Evolutionary conservation across 1,284 basidiomycete species (phyloP), one percentile per base, ranked within the genome.

Genomic region (Papiliotrema nemorosa): DNA sequence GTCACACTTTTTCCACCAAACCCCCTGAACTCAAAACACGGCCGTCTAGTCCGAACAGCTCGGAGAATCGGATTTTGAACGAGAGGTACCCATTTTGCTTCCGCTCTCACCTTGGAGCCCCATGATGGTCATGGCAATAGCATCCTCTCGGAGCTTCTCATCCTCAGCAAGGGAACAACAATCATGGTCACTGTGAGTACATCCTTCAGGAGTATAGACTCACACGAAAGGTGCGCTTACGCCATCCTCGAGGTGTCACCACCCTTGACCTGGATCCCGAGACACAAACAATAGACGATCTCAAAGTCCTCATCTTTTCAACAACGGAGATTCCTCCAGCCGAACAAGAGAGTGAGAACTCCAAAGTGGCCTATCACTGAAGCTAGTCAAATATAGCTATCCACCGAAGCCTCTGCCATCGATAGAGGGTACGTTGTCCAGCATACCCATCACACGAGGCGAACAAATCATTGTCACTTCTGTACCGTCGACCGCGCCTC

Each of bases 391-490:
- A 74, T 80, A 81, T 25, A 88, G 90, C 36, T 92, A 92, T 71
- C 90, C 90, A 1, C 89, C 89, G 0, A 81, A 80, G 44, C 63
- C 81, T 1, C 78, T 92, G 34, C 84, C 84, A 3, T 75, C 86
- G n/a, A 82, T 84, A 3, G 82, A 85, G 53, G 80, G 87, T 16
- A 81, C 85, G 0, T 60, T 92, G 33, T 80, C 84, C 0, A 85
- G 86, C 50, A 80, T 93, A 22, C 89, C 88, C 12, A 77, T 93
- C 25, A 79, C 81, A 50, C 69, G 78, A 16, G 88, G 89, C 1
- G 90, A 93, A 54, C 88, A 90, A 73, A 79, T 93, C 50, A 88
- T 90, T 58, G 86, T 91, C 31, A 84, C 77, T 40, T 79, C 84
- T 54, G 49, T 53, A 7, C 63, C 58, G 14, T 37, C 39, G 2